A percentile compares a stretch with the other conserved stretches of the same genome.
These are phyloP conservation scores for Zymoseptoria ardabiliae DNA, from an alignment of 2,329 filamentous ascomycete species.

Conservation along the genomic window DNA sequence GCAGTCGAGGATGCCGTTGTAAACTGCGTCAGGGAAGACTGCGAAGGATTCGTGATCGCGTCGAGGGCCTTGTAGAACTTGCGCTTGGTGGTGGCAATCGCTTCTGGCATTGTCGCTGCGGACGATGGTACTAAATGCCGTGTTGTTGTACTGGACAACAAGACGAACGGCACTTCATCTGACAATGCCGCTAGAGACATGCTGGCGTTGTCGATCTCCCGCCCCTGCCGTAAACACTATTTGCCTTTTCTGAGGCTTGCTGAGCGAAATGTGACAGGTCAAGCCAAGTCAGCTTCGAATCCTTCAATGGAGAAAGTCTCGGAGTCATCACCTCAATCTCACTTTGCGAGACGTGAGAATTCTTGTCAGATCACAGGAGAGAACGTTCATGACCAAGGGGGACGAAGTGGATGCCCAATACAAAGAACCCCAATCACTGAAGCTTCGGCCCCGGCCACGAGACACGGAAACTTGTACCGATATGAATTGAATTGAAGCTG, in stretches of 20 bases:
- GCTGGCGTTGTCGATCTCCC: not conserved
- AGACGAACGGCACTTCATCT: not conserved
- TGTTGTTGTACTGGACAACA: not conserved
- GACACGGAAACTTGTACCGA: not conserved
- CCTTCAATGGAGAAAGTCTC: not conserved
- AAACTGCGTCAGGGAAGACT: constrained; percentile 29
- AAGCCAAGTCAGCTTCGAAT: not conserved
- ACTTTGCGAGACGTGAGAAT: not conserved
- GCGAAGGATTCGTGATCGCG: constrained; percentile 41
- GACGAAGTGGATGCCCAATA: not conserved
- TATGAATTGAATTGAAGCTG: not conserved
- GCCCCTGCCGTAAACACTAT: not conserved
- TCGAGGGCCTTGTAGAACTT: constrained; percentile 74
- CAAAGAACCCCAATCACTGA: not conserved
- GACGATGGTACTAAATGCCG: not conserved
- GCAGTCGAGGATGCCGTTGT: constrained; percentile 30
- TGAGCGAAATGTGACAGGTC: not conserved
- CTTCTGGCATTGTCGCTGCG: constrained; percentile 30
- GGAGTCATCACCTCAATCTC: not conserved
- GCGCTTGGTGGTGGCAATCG: constrained; percentile 71
- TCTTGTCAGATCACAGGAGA: not conserved
- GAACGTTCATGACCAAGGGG: not conserved
- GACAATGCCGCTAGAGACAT: not conserved
- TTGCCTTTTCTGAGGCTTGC: not conserved
- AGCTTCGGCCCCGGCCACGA: too few relatives aligned